Evolutionary conservation across 2,329 filamentous ascomycete species (phyloP).

Genomic region (Pestalotiopsis sp.): DNA sequence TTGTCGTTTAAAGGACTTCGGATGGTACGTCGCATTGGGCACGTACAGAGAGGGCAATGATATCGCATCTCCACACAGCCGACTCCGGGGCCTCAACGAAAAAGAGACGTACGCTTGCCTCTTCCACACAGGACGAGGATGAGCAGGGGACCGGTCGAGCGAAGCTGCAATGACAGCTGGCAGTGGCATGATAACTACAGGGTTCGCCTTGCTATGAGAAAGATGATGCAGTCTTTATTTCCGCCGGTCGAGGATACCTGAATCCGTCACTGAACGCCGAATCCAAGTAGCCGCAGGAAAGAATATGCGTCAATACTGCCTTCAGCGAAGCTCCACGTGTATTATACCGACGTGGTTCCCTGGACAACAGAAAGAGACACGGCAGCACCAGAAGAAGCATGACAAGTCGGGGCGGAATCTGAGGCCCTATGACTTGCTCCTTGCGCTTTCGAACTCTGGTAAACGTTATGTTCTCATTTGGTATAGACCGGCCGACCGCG

Average conservation of each 20-base stretch:
- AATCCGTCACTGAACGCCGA: neutral
- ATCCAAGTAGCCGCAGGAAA: neutral
- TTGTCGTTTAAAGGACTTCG: neutral
- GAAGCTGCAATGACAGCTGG: constrained; percentile 8
- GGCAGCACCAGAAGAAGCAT: too few species aligned
- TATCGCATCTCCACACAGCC: neutral
- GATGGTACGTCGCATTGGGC: neutral
- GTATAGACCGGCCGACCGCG: too few species aligned
- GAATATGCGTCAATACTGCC: too few species aligned
- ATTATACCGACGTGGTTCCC: too few species aligned
- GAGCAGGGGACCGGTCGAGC: neutral
- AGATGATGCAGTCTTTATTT: neutral
- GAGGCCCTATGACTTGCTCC: too few species aligned
- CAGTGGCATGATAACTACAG: neutral
- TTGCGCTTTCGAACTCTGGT: too few species aligned
- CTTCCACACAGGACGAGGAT: neutral
- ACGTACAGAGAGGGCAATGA: neutral
- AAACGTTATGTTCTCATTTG: too few species aligned
- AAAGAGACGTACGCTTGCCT: neutral
- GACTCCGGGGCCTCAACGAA: neutral
- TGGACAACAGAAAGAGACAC: too few species aligned
- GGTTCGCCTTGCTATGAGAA: neutral
- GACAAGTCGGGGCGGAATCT: too few species aligned
- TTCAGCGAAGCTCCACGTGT: too few species aligned
- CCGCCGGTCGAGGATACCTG: neutral